Conservation (phyloP, 257 asterid genomes). For the Primulina tabacum region DNA sequence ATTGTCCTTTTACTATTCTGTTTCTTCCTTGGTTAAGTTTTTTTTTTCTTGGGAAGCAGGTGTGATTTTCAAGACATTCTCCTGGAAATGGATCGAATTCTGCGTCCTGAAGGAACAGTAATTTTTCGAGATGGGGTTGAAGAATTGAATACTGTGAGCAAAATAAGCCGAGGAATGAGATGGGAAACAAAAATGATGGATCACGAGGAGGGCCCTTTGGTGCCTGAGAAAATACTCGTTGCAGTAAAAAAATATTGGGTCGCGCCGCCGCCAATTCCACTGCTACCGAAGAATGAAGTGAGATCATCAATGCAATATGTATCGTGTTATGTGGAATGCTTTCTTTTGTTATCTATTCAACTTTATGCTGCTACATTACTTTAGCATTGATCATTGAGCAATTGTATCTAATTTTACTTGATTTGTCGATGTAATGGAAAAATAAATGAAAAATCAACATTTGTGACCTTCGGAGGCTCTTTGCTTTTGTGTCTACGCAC, state of each 20-base stretch:
- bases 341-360: background rate
- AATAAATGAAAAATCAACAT: too few relatives aligned
- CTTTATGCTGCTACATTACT: background rate
- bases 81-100: slow-evolving; percentile 80
- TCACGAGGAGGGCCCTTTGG: slow-evolving; percentile 91
- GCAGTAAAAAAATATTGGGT: slow-evolving; percentile 74
- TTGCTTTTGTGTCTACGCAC: background rate
- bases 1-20: background rate
- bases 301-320: background rate
- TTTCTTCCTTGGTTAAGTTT: background rate
- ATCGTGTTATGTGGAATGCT: slow-evolving; percentile 9
- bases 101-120: slow-evolving; percentile 78
- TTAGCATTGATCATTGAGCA: slow-evolving; percentile 16
- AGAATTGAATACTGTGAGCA: slow-evolving; percentile 64
- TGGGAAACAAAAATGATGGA: slow-evolving; percentile 75
- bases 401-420: background rate
- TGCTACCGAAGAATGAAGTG: slow-evolving; percentile 38
- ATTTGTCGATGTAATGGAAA: background rate
- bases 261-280: slow-evolving; percentile 37
- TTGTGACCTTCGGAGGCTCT: background rate
- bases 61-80: slow-evolving; percentile 82
- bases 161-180: slow-evolving; percentile 70
- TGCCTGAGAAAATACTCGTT: slow-evolving; percentile 74
- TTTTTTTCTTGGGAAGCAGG: slow-evolving; percentile 35
- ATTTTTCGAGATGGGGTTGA: slow-evolving; percentile 79